phyloP scores from a whole-genome alignment of 768 basidiomycete genomes.

The Cystobasidium ongulense region DNA sequence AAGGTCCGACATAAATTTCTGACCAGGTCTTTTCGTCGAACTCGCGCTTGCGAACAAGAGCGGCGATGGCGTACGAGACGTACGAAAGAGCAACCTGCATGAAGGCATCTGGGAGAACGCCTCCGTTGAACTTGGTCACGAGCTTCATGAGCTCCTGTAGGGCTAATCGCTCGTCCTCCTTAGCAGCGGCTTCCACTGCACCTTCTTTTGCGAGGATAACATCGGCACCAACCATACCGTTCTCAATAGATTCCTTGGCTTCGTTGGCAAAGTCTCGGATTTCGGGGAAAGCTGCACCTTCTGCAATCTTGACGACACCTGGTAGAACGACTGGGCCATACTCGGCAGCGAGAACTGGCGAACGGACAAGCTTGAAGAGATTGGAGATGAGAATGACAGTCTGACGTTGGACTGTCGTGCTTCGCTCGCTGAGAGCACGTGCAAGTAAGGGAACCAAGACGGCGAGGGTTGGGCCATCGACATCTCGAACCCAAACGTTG shows the following conservation, averaged over 20 bases:
- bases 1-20: slow-evolving; percentile 60
- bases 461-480: slow-evolving; percentile 89
- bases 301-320: slow-evolving; percentile 81
- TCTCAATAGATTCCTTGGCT: slow-evolving; percentile 63
- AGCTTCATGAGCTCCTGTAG: slow-evolving; percentile 31
- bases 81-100: slow-evolving; percentile 59
- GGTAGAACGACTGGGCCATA: slow-evolving; percentile 81
- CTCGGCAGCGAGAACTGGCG: slow-evolving; percentile 75
- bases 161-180: slow-evolving; percentile 37
- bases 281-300: slow-evolving; percentile 90
- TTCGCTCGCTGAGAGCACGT: slow-evolving; percentile 86
- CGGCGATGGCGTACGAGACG: slow-evolving; percentile 64
- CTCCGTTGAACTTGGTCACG: slow-evolving; percentile 33
- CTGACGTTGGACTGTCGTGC: slow-evolving; percentile 91
- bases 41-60: slow-evolving; percentile 55
- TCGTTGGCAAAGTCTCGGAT: slow-evolving; percentile 86
- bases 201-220: slow-evolving; percentile 51
- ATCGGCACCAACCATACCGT: slow-evolving; percentile 48
- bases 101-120: slow-evolving; percentile 48
- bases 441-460: slow-evolving; percentile 84
- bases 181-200: slow-evolving; percentile 31
- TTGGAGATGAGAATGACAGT: slow-evolving; percentile 88
- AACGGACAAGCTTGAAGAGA: slow-evolving; percentile 90
- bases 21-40: slow-evolving; percentile 46
- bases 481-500: slow-evolving; percentile 94